Evolutionary conservation across 78 protist species (phyloP).

Genomic region (Dictyostelium discoideum): DNA sequence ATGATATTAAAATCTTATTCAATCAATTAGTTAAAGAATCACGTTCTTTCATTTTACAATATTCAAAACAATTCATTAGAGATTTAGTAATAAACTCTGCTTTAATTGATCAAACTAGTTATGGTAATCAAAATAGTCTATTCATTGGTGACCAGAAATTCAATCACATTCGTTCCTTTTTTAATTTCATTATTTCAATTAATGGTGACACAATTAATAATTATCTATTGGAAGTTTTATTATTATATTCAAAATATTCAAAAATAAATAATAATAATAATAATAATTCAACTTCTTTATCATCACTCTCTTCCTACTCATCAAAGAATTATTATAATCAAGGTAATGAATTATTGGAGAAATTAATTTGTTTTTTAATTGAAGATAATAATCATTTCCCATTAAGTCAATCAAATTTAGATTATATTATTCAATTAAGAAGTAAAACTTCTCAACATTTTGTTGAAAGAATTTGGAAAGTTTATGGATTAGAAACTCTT

Average conservation of each 20-base stretch:
- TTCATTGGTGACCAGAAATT: not conserved
- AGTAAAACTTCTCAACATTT: not conserved
- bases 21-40: not conserved
- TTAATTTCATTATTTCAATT: not conserved
- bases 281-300: not conserved
- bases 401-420: not conserved
- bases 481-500: not conserved
- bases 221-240: not conserved
- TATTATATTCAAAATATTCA: not conserved
- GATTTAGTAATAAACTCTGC: not conserved
- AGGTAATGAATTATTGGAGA: not conserved
- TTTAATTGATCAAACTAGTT: not conserved
- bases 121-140: not conserved
- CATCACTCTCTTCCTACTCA: not conserved
- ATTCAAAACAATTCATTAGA: slow-evolving; percentile 4
- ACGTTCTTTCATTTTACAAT: not conserved
- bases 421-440: not conserved
- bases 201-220: slow-evolving; percentile 1
- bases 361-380: not conserved
- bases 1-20: not conserved
- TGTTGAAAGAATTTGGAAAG: not conserved
- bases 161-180: not conserved
- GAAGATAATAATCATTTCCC: not conserved
- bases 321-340: not conserved
- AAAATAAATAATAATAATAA: not conserved